These are phyloP conservation scores for Diaporthe batatas DNA, from an alignment of 2,329 filamentous ascomycete species.

Conservation along the genomic window DNA sequence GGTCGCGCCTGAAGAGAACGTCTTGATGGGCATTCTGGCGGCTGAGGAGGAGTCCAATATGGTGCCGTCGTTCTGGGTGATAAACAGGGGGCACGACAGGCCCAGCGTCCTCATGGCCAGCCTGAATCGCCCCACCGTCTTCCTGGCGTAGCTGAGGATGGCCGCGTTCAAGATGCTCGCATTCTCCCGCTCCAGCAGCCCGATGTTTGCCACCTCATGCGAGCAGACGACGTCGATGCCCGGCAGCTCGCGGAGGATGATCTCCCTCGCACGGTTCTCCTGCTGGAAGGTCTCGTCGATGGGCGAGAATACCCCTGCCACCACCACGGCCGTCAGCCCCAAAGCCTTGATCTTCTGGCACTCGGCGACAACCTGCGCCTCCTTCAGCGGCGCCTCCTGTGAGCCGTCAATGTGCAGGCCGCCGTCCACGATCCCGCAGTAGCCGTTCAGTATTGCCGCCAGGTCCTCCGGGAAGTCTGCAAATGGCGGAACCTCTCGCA, in stretches of 20 bases:
- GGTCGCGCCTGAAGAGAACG: constrained; percentile 63
- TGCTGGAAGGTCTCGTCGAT: constrained; percentile 67
- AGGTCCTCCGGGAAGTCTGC: constrained; percentile 57
- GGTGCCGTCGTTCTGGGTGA: constrained; percentile 66
- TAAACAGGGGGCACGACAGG: constrained; percentile 57
- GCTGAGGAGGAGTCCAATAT: constrained; percentile 58
- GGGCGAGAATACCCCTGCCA: constrained; percentile 70
- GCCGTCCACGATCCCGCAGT: constrained; percentile 60
- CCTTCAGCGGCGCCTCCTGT: constrained; percentile 56
- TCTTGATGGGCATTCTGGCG: constrained; percentile 60
- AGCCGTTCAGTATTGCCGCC: constrained; percentile 45
- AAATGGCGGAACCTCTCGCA: constrained; percentile 58
- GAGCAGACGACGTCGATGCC: constrained; percentile 49
- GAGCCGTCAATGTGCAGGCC: constrained; percentile 52
- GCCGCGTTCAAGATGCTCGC: constrained; percentile 67
- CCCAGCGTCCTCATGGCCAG: constrained; percentile 58
- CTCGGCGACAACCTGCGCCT: constrained; percentile 52
- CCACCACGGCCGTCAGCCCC: constrained; percentile 59
- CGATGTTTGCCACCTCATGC: constrained; percentile 53
- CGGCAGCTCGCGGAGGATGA: constrained; percentile 61
- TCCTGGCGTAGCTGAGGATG: constrained; percentile 60
- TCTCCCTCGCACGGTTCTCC: constrained; percentile 62
- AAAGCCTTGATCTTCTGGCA: constrained; percentile 44
- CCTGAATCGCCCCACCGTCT: constrained; percentile 60
- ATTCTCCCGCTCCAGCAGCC: constrained; percentile 64